Evolutionary conservation across 257 asterid genomes (phyloP), one percentile per base, ranked within the genome.

Genomic region (Paraleonurus japonicus): DNA sequence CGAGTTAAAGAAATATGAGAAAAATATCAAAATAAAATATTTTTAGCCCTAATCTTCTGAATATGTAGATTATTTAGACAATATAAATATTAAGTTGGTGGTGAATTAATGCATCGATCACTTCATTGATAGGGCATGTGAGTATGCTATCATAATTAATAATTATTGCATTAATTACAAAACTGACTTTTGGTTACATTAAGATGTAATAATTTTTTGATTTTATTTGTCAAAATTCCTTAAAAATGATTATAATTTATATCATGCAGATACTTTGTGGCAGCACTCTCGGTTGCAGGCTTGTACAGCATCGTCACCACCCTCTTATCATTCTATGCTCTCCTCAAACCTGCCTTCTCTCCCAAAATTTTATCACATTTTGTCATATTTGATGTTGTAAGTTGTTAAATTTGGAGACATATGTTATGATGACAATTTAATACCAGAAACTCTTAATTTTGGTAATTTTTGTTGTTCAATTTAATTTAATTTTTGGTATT

Each of bases 221-320:
- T n/a, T 39, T 2, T 2, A 50, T 17, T 17, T 17, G 26, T 6
- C 26, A 50, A 1, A 16, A 50, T 16, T 45, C 19, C 5, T 47
- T 5, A 17, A 20, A 4, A 51, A 5, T 33, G 7, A 33, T 43
- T 19, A 19, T 51, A 51, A 50, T 50, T n/a, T 47, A 20, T 47
- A 12, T 6, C 5, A 47, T 33, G 88, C 85, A 84, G 86, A 84
- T 84, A 78, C 75, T 81, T 81, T 15, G 72, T 84, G 41, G 86
- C 84, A 43, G 88, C 88, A 74, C 71, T 81, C 16, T 78, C 86
- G 16, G 82, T 72, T 41, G 75, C 72, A 24, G 86, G 81, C 9
- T 58, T 84, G 24, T 84, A 81, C 74, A 58, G 82, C 73, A 62
- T 81, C 33, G 76, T 84, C 35, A 74, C 84, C 32, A 67, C 79